Conservation (phyloP, 108 stramenopile species). For the Craspedostauros australis region DNA sequence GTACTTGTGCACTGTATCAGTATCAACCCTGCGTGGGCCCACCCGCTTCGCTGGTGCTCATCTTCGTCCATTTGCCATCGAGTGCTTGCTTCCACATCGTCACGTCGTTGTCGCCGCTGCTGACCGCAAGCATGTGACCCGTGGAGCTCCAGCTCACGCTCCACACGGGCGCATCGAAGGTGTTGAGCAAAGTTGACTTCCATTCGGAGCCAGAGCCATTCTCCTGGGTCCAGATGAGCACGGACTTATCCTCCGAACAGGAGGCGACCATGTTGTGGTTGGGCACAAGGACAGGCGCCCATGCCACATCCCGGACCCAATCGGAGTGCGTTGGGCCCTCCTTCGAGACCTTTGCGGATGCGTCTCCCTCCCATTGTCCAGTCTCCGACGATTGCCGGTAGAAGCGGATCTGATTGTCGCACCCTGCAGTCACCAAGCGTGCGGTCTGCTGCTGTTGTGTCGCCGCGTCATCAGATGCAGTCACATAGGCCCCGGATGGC, state of each 20-base stretch:
- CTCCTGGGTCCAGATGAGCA: slow-evolving; percentile 91
- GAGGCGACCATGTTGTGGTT: slow-evolving; percentile 84
- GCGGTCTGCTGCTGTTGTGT: no score
- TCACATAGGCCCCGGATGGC: slow-evolving; percentile 50
- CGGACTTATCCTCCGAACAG: slow-evolving; percentile 91
- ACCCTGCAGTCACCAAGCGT: slow-evolving; percentile 91
- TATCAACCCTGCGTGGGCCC: no score
- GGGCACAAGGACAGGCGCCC: slow-evolving; percentile 89
- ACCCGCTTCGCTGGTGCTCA: slow-evolving; percentile 56
- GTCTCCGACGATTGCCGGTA: slow-evolving; percentile 55
- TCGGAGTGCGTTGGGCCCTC: slow-evolving; percentile 64
- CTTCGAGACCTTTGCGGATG: slow-evolving; percentile 18
- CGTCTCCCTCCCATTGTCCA: slow-evolving; percentile 61
- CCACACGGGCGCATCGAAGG: slow-evolving; percentile 94
- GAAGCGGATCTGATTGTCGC: slow-evolving; percentile 92
- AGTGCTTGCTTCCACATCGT: slow-evolving; percentile 91
- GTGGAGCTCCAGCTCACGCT: slow-evolving; percentile 97
- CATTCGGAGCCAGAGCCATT: slow-evolving; percentile 43
- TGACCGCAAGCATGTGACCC: slow-evolving; percentile 95
- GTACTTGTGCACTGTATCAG: no score
- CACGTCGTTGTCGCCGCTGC: slow-evolving; percentile 90
- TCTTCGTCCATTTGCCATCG: slow-evolving; percentile 70
- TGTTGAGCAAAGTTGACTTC: slow-evolving; percentile 71
- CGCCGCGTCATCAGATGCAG: slow-evolving; percentile 8
- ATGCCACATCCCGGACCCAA: slow-evolving; percentile 99